Evolutionary conservation across 352 stramenopile species (phyloP).

Genomic region (Globisporangium solare): DNA sequence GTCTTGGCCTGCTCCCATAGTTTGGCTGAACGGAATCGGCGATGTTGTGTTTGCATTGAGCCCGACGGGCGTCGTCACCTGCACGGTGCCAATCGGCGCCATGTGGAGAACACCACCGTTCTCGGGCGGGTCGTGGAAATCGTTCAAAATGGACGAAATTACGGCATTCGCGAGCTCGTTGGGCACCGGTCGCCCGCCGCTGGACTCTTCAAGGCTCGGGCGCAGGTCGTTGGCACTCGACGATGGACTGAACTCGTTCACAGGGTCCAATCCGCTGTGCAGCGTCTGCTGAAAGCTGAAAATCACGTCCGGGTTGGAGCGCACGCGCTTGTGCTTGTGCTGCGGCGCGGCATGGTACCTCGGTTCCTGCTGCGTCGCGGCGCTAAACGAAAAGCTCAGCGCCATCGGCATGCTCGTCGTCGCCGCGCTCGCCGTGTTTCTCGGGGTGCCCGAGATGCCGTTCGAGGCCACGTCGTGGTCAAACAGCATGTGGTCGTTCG

Average conservation of each 20-base stretch:
- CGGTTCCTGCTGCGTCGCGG: slow-evolving; percentile 1
- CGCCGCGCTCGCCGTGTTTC: background rate
- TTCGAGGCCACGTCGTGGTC: slow-evolving; percentile 39
- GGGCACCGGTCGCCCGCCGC: slow-evolving; percentile 3
- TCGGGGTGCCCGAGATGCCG: slow-evolving; percentile 15
- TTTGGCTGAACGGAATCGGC: slow-evolving; percentile 19
- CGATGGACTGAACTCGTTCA: background rate
- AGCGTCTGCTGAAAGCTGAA: slow-evolving; percentile 22
- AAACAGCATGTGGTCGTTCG: slow-evolving; percentile 45
- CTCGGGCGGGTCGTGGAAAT: slow-evolving; percentile 15
- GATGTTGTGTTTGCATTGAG: slow-evolving; percentile 4
- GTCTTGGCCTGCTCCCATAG: slow-evolving; percentile 7
- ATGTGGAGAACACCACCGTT: background rate
- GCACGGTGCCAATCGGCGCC: slow-evolving; percentile 23
- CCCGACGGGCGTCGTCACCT: slow-evolving; percentile 20
- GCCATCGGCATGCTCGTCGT: slow-evolving; percentile 38
- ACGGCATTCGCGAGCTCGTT: slow-evolving; percentile 15
- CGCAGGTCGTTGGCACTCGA: background rate
- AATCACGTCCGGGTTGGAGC: slow-evolving; percentile 55
- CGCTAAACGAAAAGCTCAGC: slow-evolving; percentile 18
- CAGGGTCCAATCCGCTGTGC: slow-evolving; percentile 3
- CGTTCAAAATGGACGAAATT: slow-evolving; percentile 21
- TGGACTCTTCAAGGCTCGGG: slow-evolving; percentile 4
- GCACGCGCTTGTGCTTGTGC: slow-evolving; percentile 57
- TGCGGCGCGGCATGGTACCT: slow-evolving; percentile 39